These are phyloP conservation scores for Malus hybrid DNA, from an alignment of 331 rosid species.

Conservation along the genomic window DNA sequence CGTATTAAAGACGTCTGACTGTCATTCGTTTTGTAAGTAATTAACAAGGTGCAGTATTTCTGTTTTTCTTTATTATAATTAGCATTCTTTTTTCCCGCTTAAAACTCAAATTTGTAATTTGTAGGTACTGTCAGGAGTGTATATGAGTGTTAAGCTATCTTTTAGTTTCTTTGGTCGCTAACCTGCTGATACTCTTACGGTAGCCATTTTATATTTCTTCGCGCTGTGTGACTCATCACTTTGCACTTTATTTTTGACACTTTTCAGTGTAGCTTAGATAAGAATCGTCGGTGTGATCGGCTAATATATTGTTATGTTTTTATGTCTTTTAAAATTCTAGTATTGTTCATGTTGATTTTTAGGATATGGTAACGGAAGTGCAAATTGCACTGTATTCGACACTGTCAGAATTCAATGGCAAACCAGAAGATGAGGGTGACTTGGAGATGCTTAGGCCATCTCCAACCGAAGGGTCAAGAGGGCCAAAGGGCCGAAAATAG, in stretches of 20 bases:
- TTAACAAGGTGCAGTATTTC: too few relatives aligned
- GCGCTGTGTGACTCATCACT: background rate
- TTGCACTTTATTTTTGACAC: background rate
- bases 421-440: constrained; percentile 54
- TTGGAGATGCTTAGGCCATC: constrained; percentile 70
- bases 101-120: background rate
- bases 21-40: background rate
- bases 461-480: too few relatives aligned
- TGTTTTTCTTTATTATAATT: background rate
- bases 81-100: background rate
- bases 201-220: background rate
- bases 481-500: too few relatives aligned
- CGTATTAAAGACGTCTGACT: background rate
- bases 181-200: background rate
- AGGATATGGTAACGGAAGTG: constrained; percentile 74
- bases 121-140: background rate
- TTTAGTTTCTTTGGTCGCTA: background rate
- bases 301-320: background rate
- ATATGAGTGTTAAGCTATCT: background rate
- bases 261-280: background rate
- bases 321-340: background rate
- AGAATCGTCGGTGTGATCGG: background rate
- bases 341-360: background rate
- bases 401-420: constrained; percentile 51
- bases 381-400: constrained; percentile 47